Base-by-base conservation (phyloP, 2,329 filamentous ascomycete species). In the Didymella glomerata region DNA sequence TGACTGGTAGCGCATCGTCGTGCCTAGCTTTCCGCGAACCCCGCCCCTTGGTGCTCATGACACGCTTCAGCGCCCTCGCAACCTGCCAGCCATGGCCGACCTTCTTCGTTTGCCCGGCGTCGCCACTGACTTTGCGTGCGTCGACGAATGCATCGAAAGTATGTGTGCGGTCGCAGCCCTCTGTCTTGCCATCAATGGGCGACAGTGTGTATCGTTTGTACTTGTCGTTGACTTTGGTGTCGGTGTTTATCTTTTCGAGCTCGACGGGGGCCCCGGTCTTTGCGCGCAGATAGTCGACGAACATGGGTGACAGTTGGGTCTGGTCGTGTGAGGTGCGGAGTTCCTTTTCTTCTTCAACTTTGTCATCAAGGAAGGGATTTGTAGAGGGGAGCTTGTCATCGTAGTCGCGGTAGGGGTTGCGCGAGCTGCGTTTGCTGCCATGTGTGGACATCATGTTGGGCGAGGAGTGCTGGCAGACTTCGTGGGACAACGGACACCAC, bases 131-230 rank as follows among this genome's bases (percentile, higher is more conserved):
- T 14, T 41, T 44, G 34, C 45, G 51, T 45, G 52, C 38, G 24
- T 47, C 49, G 30, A 66, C 42, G 32, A 66, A 64, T 3, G 63
- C 38, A 18, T 64, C 63, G 48, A 66, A 66, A 5, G 61, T 64
- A 22, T 54, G 59, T 22, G 13, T 24, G 47, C 61, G 63, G 24
- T 66, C 49, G 58, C 63, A 66, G 22, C 44, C 48, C 16, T 48
- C 28, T 9, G 63, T 66, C 49, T 64, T 64, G 24, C 63, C 63
- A 40, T 66, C 63, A 10, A 57, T 24, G 10, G 63, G 63, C 34
- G 55, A 51, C 18, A 66, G 41, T 10, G 47, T 57, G 55, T 64
- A 48, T 10, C 50, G 42, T 10, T 52, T 51, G 34, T 53, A 45
- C 14, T 49, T 47, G 46, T 61, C 45, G 24, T 22, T 54, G 44